phyloP scores from a whole-genome alignment of 495 filamentous ascomycete species.

The Aspergillus ellipticus region DNA sequence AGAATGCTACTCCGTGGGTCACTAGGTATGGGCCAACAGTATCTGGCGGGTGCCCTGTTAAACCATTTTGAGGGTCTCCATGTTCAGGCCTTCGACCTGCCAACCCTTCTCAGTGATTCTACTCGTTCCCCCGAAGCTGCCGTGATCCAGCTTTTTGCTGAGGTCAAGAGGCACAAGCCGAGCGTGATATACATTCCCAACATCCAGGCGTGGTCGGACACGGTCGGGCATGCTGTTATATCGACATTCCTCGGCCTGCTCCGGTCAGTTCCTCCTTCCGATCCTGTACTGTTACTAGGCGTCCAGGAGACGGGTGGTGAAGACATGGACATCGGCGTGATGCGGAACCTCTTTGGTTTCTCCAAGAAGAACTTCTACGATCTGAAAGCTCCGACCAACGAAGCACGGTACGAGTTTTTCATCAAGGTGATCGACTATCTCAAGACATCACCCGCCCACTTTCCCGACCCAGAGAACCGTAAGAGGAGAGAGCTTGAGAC shows the following conservation, averaged over 20 bases:
- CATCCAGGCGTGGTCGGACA: conserved; percentile 80
- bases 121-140: conserved; percentile 77
- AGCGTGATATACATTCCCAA: conserved; percentile 93
- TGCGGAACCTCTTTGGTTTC: conserved; percentile 77
- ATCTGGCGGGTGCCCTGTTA: conserved; percentile 80
- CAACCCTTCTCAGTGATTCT: conserved; percentile 70
- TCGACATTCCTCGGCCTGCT: conserved; percentile 77
- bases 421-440: conserved; percentile 66
- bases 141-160: conserved; percentile 82
- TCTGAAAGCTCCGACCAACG: conserved; percentile 60
- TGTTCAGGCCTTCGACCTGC: conserved; percentile 91
- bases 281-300: conserved; percentile 82
- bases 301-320: conserved; percentile 64
- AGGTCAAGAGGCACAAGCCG: conserved; percentile 90
- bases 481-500: conserved; percentile 78
- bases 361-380: conserved; percentile 72
- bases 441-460: conserved; percentile 71
- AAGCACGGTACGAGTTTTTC: conserved; percentile 74
- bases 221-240: conserved; percentile 61
- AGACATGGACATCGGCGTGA: conserved; percentile 54
- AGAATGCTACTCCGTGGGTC: conserved; percentile 73
- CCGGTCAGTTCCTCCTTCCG: conserved; percentile 73
- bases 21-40: conserved; percentile 90
- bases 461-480: conserved; percentile 78
- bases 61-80: conserved; percentile 90